Evolutionary conservation across 2,329 filamentous ascomycete genomes (phyloP).

Genomic region (Decorospora gaudefroyi): DNA sequence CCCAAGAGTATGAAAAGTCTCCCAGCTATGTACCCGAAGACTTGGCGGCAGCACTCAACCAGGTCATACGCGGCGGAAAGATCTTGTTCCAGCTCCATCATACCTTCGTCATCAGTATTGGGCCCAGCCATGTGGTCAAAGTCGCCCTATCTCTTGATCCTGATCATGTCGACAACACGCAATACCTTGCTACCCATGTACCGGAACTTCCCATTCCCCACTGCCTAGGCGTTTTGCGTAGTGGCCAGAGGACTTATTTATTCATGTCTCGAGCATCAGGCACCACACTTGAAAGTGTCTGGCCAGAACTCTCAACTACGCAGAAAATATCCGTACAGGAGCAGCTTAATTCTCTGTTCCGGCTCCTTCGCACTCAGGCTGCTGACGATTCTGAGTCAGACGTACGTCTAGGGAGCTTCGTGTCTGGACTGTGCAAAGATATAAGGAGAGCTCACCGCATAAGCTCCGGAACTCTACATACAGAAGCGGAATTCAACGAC

Average conservation of each 20-base stretch:
- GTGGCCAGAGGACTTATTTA: background rate
- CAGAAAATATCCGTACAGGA: background rate
- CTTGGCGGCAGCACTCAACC: background rate
- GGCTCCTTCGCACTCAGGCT: background rate
- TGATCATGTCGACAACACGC: background rate
- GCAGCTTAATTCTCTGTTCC: background rate
- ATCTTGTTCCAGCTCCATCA: background rate
- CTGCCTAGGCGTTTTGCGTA: background rate
- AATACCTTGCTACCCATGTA: background rate
- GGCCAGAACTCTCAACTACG: background rate
- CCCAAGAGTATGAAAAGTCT: background rate
- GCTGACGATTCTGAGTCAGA: background rate
- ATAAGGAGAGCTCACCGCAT: background rate
- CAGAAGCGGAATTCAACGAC: conserved; percentile 1
- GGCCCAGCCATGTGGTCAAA: background rate
- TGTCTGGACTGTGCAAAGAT: conserved; percentile 1
- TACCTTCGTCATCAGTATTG: background rate
- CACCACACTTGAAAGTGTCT: background rate
- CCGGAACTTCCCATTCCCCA: background rate
- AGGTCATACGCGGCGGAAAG: background rate
- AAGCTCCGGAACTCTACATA: background rate
- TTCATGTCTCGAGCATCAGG: background rate
- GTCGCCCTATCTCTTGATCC: background rate
- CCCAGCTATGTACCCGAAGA: background rate
- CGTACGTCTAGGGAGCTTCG: background rate